Conservation (phyloP, 805 yeast genomes). For the Barnettozyma sucrosica region DNA sequence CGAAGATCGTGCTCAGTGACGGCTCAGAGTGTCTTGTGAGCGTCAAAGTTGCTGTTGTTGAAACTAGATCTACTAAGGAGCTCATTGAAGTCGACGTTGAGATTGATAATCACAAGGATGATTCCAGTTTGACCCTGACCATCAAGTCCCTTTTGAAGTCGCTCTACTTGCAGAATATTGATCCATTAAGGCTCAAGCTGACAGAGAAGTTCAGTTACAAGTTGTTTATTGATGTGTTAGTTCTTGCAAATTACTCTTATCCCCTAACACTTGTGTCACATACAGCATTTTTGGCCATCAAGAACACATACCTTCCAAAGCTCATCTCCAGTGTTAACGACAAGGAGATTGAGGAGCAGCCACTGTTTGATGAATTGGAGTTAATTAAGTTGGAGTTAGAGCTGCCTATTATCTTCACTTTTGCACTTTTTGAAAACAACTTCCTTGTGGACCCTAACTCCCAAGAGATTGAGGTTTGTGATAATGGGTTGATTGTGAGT, state of each 20-base stretch:
- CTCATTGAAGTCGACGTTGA: constrained; percentile 75
- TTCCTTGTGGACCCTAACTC: constrained; percentile 78
- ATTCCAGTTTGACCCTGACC: constrained; percentile 60
- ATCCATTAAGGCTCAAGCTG: constrained; percentile 46
- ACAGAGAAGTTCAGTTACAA: constrained; percentile 74
- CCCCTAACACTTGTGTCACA: constrained; percentile 79
- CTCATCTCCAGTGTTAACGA: constrained; percentile 65
- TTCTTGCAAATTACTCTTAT: constrained; percentile 69
- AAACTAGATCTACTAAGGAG: constrained; percentile 35
- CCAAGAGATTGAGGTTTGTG: constrained; percentile 86
- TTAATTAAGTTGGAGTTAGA: constrained; percentile 55
- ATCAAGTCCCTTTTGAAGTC: constrained; percentile 57
- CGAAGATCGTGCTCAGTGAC: constrained; percentile 78
- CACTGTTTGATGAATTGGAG: constrained; percentile 81
- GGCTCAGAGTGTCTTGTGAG: constrained; percentile 94
- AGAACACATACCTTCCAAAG: constrained; percentile 69
- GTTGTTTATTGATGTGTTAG: constrained; percentile 72
- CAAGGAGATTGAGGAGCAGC: constrained; percentile 68
- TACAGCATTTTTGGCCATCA: constrained; percentile 75
- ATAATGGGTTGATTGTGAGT: constrained; percentile 71
- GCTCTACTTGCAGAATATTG: constrained; percentile 47
- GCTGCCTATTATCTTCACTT: constrained; percentile 74
- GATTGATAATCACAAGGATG: constrained; percentile 75
- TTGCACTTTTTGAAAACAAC: constrained; percentile 65
- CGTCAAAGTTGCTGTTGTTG: constrained; percentile 78